Conservation (phyloP, 176 grass and related monocot genomes). For the Luzula sylvatica region DNA sequence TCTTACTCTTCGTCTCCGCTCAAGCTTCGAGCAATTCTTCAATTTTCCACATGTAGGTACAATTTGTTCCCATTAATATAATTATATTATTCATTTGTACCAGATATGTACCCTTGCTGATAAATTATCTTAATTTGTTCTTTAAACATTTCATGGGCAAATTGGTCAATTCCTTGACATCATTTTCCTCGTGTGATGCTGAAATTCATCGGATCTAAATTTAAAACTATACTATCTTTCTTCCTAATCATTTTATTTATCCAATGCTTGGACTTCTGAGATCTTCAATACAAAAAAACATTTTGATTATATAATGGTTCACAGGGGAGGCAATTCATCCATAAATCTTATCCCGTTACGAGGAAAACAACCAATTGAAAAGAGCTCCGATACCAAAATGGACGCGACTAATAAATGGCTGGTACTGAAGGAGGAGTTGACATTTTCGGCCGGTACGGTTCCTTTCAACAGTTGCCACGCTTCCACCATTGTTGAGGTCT, state of each 20-base stretch:
- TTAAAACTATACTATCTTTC: neutral
- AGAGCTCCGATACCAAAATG: slow-evolving; percentile 5
- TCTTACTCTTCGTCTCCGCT: slow-evolving; percentile 2
- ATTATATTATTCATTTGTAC: neutral
- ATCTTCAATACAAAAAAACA: neutral
- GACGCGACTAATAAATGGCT: slow-evolving; percentile 6
- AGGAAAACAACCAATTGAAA: neutral
- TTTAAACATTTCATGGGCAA: neutral
- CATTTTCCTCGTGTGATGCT: neutral
- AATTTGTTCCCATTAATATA: neutral
- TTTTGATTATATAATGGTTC: neutral
- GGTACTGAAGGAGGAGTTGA: slow-evolving; percentile 31
- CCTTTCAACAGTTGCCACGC: slow-evolving; percentile 49
- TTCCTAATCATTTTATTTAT: neutral
- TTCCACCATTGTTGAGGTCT: slow-evolving; percentile 46
- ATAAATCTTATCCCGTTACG: neutral
- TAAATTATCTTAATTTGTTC: neutral
- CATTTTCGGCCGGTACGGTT: slow-evolving; percentile 13
- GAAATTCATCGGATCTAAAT: too few species aligned
- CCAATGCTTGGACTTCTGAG: slow-evolving; percentile 10
- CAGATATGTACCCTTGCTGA: neutral
- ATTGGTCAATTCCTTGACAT: neutral
- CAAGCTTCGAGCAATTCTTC: neutral
- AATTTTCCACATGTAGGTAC: slow-evolving; percentile 1
- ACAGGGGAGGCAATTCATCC: neutral